Evolutionary conservation across 169 alveolate species (phyloP).

Genomic region (Eimeria tenella): DNA sequence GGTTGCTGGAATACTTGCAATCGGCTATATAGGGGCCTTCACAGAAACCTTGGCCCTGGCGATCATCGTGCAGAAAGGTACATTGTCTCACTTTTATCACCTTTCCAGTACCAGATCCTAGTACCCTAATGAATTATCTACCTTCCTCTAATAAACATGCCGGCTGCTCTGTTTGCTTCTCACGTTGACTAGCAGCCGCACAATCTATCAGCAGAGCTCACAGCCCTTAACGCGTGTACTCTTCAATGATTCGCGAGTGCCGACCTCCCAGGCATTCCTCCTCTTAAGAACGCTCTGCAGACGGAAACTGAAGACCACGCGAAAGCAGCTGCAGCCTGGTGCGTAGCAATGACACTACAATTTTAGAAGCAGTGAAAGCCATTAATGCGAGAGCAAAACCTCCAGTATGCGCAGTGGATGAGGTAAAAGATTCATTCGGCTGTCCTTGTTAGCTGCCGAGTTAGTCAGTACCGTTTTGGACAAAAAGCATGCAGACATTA

Average conservation of each 20-base stretch:
- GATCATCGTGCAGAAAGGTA: slow-evolving; percentile 91
- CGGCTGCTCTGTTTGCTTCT: no score
- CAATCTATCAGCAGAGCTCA: neutral
- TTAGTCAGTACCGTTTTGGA: no score
- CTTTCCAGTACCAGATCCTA: no score
- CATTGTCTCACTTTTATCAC: neutral
- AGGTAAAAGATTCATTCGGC: neutral
- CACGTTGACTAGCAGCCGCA: no score
- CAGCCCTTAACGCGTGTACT: neutral
- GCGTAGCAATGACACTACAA: neutral
- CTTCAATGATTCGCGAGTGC: neutral
- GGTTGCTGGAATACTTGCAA: slow-evolving; percentile 96
- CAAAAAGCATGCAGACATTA: no score
- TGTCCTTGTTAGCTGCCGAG: neutral
- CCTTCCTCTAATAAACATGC: no score
- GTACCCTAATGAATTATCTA: no score
- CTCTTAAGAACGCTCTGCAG: slow-evolving; percentile 94
- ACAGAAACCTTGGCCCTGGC: slow-evolving; percentile 96
- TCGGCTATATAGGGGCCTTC: slow-evolving; percentile 95
- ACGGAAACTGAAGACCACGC: slow-evolving; percentile 95
- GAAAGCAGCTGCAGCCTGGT: slow-evolving; percentile 95
- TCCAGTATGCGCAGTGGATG: neutral
- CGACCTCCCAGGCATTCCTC: slow-evolving; percentile 89
- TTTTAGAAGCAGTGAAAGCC: neutral
- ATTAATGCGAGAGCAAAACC: neutral